phyloP scores from a whole-genome alignment of 2,329 filamentous ascomycete genomes.

The Claviceps cyperi region DNA sequence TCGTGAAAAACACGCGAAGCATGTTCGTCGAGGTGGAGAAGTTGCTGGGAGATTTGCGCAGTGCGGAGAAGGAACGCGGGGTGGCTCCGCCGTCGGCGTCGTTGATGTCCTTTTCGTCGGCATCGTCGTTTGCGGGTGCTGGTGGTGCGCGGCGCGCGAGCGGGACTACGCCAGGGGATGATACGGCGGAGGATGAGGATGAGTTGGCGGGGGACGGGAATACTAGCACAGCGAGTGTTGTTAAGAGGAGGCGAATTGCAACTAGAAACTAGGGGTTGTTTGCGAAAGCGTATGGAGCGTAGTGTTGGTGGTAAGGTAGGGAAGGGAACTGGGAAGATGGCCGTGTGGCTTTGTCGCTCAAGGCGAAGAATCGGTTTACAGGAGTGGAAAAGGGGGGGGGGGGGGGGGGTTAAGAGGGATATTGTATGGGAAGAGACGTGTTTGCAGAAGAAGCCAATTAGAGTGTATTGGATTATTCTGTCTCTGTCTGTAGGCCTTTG shows the following conservation, averaged over 20 bases:
- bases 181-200: slow-evolving; percentile 35
- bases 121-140: neutral
- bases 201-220: slow-evolving; percentile 29
- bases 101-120: slow-evolving; percentile 7
- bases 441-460: neutral
- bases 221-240: slow-evolving; percentile 13
- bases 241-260: slow-evolving; percentile 23
- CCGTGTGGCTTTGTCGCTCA: neutral
- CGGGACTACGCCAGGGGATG: slow-evolving; percentile 27
- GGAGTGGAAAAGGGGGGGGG: neutral
- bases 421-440: too few relatives aligned
- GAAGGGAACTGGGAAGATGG: neutral
- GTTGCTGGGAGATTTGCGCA: slow-evolving; percentile 60
- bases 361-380: neutral
- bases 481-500: neutral
- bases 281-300: neutral
- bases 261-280: slow-evolving; percentile 17
- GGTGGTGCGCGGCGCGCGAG: slow-evolving; percentile 17
- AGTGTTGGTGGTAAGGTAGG: neutral
- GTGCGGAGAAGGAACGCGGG: slow-evolving; percentile 46
- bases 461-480: neutral
- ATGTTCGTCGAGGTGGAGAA: slow-evolving; percentile 85
- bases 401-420: too few relatives aligned
- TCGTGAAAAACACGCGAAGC: slow-evolving; percentile 73
- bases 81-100: slow-evolving; percentile 18